phyloP scores from a whole-genome alignment of 2,329 filamentous ascomycete species.

The Herpotrichia juniperi region DNA sequence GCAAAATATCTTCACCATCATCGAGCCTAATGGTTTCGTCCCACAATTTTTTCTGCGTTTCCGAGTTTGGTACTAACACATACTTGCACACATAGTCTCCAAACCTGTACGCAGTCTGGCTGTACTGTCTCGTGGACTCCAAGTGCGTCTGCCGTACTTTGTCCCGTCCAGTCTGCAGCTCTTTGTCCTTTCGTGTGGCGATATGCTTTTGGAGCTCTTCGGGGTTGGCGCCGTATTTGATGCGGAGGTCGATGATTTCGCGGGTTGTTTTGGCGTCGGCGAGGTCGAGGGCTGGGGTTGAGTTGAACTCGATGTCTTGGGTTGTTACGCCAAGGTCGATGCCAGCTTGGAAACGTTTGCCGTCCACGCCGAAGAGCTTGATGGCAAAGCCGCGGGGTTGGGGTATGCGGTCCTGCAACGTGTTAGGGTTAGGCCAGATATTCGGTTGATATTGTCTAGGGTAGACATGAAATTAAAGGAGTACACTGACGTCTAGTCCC shows the following conservation, averaged over 20 bases:
- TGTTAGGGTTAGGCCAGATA: slow-evolving; percentile 29
- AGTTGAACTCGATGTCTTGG: slow-evolving; percentile 58
- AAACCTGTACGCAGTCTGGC: slow-evolving; percentile 56
- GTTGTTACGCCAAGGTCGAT: slow-evolving; percentile 40
- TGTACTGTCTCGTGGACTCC: slow-evolving; percentile 49
- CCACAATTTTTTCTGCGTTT: slow-evolving; percentile 49
- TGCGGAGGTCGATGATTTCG: slow-evolving; percentile 52
- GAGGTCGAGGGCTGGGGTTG: slow-evolving; percentile 55
- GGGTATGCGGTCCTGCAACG: slow-evolving; percentile 44
- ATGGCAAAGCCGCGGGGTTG: slow-evolving; percentile 56
- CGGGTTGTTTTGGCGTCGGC: slow-evolving; percentile 52
- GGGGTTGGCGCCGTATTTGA: slow-evolving; percentile 45
- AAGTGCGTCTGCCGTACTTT: slow-evolving; percentile 49
- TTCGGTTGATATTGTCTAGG: background rate
- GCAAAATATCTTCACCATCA: slow-evolving; percentile 45
- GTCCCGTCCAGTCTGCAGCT: slow-evolving; percentile 49
- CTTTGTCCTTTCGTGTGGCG: slow-evolving; percentile 44
- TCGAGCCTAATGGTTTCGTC: slow-evolving; percentile 47
- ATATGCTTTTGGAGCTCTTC: slow-evolving; percentile 51
- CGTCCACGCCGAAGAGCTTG: slow-evolving; percentile 57
- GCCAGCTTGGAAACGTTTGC: slow-evolving; percentile 49
- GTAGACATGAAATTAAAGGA: background rate
- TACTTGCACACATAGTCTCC: slow-evolving; percentile 57
- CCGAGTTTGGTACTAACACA: slow-evolving; percentile 50
- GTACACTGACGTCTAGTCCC: slow-evolving; percentile 40